Evolutionary conservation across 192 early-diverging fungal genomes (phyloP), one percentile per base, ranked within the genome.

Genomic region (Mortierella claussenii): DNA sequence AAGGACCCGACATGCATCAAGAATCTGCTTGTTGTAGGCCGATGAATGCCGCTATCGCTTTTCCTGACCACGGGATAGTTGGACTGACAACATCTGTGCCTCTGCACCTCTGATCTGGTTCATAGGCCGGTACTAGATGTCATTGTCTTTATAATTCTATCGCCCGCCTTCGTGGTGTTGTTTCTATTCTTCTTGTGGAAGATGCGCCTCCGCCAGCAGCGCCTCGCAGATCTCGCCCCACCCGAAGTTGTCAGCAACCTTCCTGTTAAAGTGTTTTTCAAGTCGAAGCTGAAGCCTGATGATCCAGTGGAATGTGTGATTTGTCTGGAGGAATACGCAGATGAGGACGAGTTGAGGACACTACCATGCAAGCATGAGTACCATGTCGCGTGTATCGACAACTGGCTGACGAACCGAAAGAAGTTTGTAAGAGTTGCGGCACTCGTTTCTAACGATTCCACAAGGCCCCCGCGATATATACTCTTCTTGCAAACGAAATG

Each of bases 381-480:
- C 60, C 97, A 99, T 69, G 84, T 88, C n/a, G 71, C 69, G 13
- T 99, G 97, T 73, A 88, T 99, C 18, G 97, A 99, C 65, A 89
- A 86, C 73, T 98, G 96, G 96, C 86, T 98, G 23, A 95, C 91
- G 1, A 87, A 88, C 13, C 84, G 90, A 46, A 94, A 97, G 76
- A 89, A 60, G 91, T 98, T 79, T 92, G 96, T 91, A 94, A 92
- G 85, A n/a, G n/a, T n/a, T n/a, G n/a, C n/a, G n/a, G n/a, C n/a
- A n/a, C n/a, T n/a, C n/a, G n/a, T n/a, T n/a, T n/a, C n/a, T n/a
- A n/a, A n/a, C n/a, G n/a, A n/a, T n/a, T n/a, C n/a, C n/a, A n/a
- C n/a, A n/a, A n/a, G n/a, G n/a, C n/a, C n/a, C n/a, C n/a, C n/a
- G n/a, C n/a, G n/a, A n/a, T n/a, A 40, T 10, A 40, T 40, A 40